Conservation (phyloP, 2,329 filamentous ascomycete genomes). For the Escovopsis sp. region DNA sequence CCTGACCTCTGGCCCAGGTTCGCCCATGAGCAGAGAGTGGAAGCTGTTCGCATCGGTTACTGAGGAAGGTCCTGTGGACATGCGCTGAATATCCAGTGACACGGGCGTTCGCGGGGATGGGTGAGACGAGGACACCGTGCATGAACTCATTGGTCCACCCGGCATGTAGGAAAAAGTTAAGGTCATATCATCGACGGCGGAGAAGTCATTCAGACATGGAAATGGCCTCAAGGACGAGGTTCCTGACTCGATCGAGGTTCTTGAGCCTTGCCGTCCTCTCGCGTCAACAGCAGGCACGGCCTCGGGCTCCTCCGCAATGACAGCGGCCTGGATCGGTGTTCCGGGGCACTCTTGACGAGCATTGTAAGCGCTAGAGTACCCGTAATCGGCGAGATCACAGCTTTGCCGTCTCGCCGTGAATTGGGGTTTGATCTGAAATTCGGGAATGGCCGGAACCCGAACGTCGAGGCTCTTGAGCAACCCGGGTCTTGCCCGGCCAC, state of each 20-base stretch:
- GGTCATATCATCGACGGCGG: conserved; percentile 34
- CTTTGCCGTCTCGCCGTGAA: conserved; percentile 25
- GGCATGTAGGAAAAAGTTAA: conserved; percentile 28
- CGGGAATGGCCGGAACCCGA: conserved; percentile 17
- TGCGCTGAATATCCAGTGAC: conserved; percentile 54
- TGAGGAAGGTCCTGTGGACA: conserved; percentile 63
- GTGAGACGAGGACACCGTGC: conserved; percentile 47
- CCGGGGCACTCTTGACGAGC: conserved; percentile 33
- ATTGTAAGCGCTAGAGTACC: conserved; percentile 12
- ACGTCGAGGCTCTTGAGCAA: conserved; percentile 31
- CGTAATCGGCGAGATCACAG: conserved; percentile 28
- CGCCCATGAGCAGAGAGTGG: conserved; percentile 55
- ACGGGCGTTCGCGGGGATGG: conserved; percentile 55
- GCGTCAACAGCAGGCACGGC: conserved; percentile 25
- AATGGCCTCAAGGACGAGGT: conserved; percentile 30
- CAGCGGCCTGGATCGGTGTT: conserved; percentile 35
- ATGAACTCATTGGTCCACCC: conserved; percentile 43
- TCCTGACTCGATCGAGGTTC: conserved; percentile 24
- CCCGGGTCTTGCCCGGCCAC: conserved; percentile 23
- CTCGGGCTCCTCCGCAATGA: conserved; percentile 31
- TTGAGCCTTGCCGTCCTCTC: conserved; percentile 16
- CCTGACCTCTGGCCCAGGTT: conserved; percentile 56
- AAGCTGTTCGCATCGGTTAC: conserved; percentile 55
- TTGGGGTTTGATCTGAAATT: conserved; percentile 7
- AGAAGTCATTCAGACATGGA: conserved; percentile 27